phyloP scores from a whole-genome alignment of 1,284 basidiomycete genomes.

The Cutaneotrichosporon sp. region DNA sequence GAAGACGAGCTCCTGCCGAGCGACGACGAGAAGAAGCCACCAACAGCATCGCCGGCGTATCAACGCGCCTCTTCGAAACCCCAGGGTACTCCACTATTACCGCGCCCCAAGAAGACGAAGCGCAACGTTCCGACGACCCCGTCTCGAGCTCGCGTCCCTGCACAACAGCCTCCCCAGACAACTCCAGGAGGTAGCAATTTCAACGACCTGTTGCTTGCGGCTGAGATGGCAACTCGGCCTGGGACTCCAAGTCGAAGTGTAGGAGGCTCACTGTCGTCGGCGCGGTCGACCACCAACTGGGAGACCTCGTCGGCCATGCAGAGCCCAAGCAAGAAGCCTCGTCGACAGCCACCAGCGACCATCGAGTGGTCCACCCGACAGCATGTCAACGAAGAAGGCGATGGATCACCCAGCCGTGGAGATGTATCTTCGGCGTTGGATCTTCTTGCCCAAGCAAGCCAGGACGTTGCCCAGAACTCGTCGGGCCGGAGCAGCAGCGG shows the following conservation, averaged over 20 bases:
- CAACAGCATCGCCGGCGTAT: background rate
- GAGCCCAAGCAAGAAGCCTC: constrained; percentile 30
- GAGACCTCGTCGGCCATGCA: background rate
- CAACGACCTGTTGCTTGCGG: constrained; percentile 41
- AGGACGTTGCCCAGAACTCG: constrained; percentile 20
- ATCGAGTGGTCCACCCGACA: constrained; percentile 18
- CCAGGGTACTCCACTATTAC: constrained; percentile 24
- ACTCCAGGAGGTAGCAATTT: constrained; percentile 46
- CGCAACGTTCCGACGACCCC: constrained; percentile 30
- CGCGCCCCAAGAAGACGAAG: constrained; percentile 33
- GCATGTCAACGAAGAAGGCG: constrained; percentile 9
- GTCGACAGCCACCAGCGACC: constrained; percentile 17
- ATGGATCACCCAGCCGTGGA: constrained; percentile 5
- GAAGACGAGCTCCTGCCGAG: constrained; percentile 16
- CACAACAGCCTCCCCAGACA: constrained; percentile 26
- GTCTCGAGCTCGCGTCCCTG: constrained; percentile 12
- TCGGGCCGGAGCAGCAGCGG: constrained; percentile 6
- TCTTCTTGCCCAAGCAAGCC: constrained; percentile 40
- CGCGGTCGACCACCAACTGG: constrained; percentile 28
- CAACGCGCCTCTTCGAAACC: constrained; percentile 1
- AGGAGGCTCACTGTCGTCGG: constrained; percentile 24
- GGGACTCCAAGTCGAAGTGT: constrained; percentile 29
- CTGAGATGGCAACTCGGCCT: constrained; percentile 42
- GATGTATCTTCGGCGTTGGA: constrained; percentile 36
- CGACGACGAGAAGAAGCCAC: constrained; percentile 14